Evolutionary conservation across 371 early-diverging fungal genomes (phyloP), one percentile per base, ranked within the genome.

Genomic region (Blastocladiella emersonii): DNA sequence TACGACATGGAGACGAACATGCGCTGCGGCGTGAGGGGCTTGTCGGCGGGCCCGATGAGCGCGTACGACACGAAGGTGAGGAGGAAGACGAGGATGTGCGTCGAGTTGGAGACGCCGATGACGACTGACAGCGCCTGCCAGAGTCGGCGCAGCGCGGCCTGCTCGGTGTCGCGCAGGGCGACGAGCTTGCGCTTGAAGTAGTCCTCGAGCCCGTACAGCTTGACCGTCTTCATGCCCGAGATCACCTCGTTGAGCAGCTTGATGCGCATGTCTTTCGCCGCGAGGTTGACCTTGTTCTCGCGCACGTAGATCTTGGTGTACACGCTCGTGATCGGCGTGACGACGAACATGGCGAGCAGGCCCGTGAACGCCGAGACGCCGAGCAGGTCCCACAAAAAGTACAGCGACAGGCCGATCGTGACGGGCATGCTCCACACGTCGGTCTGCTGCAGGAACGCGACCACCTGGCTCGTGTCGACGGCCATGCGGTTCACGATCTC

Each of bases 221-320:
- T 93, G 73, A 93, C 87, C 35, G 92, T 90, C 69, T 91, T 90
- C 68, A 95, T 95, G 19, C 93, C 95, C 64, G 87, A 87, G 61
- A 98, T 72, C 19, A 93, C 73, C 75, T 97, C 98, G 73, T 93
- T 86, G 35, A 64, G 57, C 41, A 64, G 41, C 45, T 89, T 90
- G 63, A 92, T 87, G 67, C 97, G 81, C 34, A 74, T 70, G 71
- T 95, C 95, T 74, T 91, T 93, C 72, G 87, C 90, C 25, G 78
- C 81, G 93, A 94, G 92, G 70, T 92, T 89, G 39, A 74, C 72
- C 76, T 90, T 88, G 70, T 91, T 88, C 35, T 85, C 75, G 8
- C 68, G 73, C 43, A 88, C 82, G 77, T 88, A 85, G 61, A 68
- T 76, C 32, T 73, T 71, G 3, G 84, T 79, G 57, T 85, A 62